Conservation (phyloP, 257 asterid genomes). For the Solanum raphanifolium region DNA sequence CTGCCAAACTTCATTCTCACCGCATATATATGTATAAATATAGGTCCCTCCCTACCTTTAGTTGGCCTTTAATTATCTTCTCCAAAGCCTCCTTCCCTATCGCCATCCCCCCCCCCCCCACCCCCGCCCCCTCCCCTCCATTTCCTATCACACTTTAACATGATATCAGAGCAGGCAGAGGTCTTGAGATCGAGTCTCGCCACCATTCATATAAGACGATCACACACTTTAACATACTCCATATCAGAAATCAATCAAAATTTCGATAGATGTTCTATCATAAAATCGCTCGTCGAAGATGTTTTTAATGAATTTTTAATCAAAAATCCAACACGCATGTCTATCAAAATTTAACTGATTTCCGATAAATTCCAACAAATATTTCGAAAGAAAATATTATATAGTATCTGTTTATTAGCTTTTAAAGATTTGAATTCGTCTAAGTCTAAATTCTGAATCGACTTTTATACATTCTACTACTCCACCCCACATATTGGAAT, state of each 20-base stretch:
- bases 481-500: slow-evolving; percentile 21
- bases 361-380: background rate
- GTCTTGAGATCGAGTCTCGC: too few relatives aligned
- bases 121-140: too few relatives aligned
- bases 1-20: slow-evolving; percentile 38
- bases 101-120: background rate
- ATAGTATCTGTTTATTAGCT: background rate
- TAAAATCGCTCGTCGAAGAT: background rate
- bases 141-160: too few relatives aligned
- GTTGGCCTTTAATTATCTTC: slow-evolving; percentile 28
- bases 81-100: slow-evolving; percentile 2
- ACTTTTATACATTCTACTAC: background rate
- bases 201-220: background rate
- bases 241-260: background rate
- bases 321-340: background rate
- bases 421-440: background rate
- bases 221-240: background rate
- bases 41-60: slow-evolving; percentile 34
- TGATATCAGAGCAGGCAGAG: too few relatives aligned
- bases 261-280: background rate
- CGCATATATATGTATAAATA: background rate
- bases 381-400: background rate
- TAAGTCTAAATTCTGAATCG: background rate
- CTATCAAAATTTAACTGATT: background rate
- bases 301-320: background rate